phyloP scores from a whole-genome alignment of 129 eudicot species.

The Pittosporum tobira region DNA sequence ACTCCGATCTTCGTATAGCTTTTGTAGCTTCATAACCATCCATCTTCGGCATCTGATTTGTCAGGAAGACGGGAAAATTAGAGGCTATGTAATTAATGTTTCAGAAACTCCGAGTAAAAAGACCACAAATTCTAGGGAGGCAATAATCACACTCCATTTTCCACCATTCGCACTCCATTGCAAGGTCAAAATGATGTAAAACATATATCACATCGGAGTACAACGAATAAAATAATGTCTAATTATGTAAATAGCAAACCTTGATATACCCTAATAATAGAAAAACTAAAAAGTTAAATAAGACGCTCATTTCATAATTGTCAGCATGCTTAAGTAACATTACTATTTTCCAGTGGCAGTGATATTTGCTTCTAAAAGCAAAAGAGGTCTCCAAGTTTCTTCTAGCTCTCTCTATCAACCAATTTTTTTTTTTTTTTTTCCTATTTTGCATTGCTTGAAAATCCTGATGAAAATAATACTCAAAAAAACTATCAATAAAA shows the following conservation, averaged over 20 bases:
- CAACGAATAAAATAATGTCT: no score
- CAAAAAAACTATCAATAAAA: neutral
- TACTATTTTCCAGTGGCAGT: neutral
- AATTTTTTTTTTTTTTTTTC: neutral
- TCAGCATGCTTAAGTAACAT: neutral
- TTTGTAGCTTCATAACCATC: slow-evolving; percentile 97
- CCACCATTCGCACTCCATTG: no score
- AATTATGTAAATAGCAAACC: no score
- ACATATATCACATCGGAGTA: no score
- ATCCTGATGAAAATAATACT: neutral
- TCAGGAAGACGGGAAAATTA: slow-evolving; percentile 1
- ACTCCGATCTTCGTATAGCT: slow-evolving; percentile 66
- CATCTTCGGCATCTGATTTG: slow-evolving; percentile 91
- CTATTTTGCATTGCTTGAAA: neutral
- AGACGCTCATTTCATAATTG: neutral
- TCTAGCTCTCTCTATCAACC: neutral
- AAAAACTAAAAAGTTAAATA: no score
- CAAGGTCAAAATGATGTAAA: no score
- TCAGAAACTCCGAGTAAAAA: neutral
- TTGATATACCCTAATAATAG: no score
- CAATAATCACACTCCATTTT: no score
- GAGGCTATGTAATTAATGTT: neutral
- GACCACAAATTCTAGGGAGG: no score
- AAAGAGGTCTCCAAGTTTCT: neutral
- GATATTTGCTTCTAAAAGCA: neutral